Percentiles rank a stretch among this genome's conserved stretches.
phyloP scores from a whole-genome alignment of 2,329 filamentous ascomycete genomes.

The Helminthosporium solani region DNA sequence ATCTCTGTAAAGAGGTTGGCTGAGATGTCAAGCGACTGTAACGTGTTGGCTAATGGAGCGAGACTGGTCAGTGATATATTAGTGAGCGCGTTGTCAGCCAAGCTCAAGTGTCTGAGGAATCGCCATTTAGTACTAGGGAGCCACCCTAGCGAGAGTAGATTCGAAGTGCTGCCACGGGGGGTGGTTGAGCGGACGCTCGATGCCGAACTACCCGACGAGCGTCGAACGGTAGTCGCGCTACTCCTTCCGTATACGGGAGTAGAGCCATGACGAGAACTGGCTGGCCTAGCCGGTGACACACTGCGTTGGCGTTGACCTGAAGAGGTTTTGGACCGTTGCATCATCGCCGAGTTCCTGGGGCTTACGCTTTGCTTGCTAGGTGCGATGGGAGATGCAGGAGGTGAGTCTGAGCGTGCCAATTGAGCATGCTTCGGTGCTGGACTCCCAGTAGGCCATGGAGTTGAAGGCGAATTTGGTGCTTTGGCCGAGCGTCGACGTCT shows the following conservation, averaged over 20 bases:
- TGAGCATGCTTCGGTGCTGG: slow-evolving; percentile 66
- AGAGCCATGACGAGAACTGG: slow-evolving; percentile 71
- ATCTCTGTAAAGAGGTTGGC: slow-evolving; percentile 92
- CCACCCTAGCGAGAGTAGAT: slow-evolving; percentile 68
- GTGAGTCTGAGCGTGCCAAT: slow-evolving; percentile 66
- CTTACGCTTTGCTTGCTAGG: slow-evolving; percentile 51
- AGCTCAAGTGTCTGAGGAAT: slow-evolving; percentile 85
- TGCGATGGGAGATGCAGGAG: slow-evolving; percentile 45
- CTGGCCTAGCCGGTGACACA: slow-evolving; percentile 76
- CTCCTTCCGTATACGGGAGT: slow-evolving; percentile 64
- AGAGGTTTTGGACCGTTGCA: slow-evolving; percentile 52
- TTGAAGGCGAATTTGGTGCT: slow-evolving; percentile 74
- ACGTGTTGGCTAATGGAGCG: slow-evolving; percentile 77
- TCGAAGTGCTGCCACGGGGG: slow-evolving; percentile 70
- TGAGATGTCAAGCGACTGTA: slow-evolving; percentile 90
- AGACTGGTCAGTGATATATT: slow-evolving; percentile 74
- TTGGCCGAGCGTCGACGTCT: slow-evolving; percentile 85
- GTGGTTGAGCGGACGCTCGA: slow-evolving; percentile 64
- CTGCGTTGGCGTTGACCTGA: slow-evolving; percentile 62
- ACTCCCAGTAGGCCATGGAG: slow-evolving; percentile 65
- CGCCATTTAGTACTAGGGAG: slow-evolving; percentile 90
- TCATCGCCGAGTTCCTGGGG: slow-evolving; percentile 48
- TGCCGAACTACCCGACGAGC: slow-evolving; percentile 91
- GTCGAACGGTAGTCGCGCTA: slow-evolving; percentile 70
- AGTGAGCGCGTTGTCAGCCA: slow-evolving; percentile 89